Conservation (phyloP, 2,329 filamentous ascomycete genomes). For the Ceratocystis cacaofunesta region DNA sequence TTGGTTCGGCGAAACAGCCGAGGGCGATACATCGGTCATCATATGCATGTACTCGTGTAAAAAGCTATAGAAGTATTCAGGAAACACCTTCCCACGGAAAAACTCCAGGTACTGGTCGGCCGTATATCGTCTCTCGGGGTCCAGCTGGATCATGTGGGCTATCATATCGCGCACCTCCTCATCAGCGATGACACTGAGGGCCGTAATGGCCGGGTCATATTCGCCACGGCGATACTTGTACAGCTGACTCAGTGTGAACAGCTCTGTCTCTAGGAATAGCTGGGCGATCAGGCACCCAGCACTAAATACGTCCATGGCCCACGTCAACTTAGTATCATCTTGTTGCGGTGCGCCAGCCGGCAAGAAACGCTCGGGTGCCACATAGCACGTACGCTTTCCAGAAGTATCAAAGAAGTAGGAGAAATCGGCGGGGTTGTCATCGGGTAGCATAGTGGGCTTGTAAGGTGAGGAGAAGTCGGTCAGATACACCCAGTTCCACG, state of each 20-base stretch:
- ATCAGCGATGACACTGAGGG: conserved; percentile 77
- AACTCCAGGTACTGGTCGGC: conserved; percentile 89
- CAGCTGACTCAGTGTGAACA: conserved; percentile 94
- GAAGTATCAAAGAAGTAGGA: conserved; percentile 96
- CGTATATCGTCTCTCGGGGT: conserved; percentile 81
- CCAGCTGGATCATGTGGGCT: conserved; percentile 86
- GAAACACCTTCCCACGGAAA: conserved; percentile 84
- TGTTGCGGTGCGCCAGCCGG: conserved; percentile 34
- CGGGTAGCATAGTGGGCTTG: conserved; percentile 84
- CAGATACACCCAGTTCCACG: conserved; percentile 98
- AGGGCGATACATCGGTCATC: conserved; percentile 65
- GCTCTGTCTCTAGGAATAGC: conserved; percentile 82
- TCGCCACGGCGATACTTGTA: conserved; percentile 89
- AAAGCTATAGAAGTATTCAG: conserved; percentile 93
- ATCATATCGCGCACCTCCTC: conserved; percentile 77
- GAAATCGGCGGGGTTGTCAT: conserved; percentile 94
- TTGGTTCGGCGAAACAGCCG: conserved; percentile 46
- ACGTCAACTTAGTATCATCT: conserved; percentile 48
- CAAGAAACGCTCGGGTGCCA: conserved; percentile 86
- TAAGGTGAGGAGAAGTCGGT: conserved; percentile 95
- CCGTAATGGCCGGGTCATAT: conserved; percentile 70
- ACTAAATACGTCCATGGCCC: conserved; percentile 99
- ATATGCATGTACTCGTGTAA: conserved; percentile 95
- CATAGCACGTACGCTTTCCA: conserved; percentile 78
- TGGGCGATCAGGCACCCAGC: conserved; percentile 94